phyloP scores from a whole-genome alignment of 768 basidiomycete species.

The Peribolospora kevripleyi region DNA sequence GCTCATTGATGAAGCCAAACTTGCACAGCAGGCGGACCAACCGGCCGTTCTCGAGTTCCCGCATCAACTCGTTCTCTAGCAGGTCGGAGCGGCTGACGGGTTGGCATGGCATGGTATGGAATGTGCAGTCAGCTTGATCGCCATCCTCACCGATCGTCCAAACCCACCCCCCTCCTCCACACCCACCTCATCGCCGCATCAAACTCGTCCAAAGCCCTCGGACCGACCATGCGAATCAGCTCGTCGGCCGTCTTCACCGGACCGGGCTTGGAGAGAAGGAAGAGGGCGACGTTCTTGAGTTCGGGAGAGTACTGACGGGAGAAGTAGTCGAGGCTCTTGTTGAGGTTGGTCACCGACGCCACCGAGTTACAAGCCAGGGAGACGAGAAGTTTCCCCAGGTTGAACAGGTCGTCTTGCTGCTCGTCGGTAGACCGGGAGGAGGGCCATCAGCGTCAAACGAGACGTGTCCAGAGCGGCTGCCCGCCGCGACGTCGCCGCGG shows the following conservation, averaged over 20 bases:
- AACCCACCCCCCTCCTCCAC: no score
- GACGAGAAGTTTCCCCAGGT: constrained; percentile 66
- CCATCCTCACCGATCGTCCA: no score
- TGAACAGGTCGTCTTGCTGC: constrained; percentile 60
- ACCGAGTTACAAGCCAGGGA: constrained; percentile 48
- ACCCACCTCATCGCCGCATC: constrained; percentile 56
- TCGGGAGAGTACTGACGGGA: constrained; percentile 51
- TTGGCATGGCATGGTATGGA: no score
- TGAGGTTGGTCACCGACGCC: constrained; percentile 38
- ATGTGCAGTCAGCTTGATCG: background rate
- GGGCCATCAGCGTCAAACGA: background rate
- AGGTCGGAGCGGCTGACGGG: constrained; percentile 43
- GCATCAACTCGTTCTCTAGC: constrained; percentile 56
- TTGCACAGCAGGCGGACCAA: constrained; percentile 72
- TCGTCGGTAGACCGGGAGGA: background rate
- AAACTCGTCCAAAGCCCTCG: constrained; percentile 48
- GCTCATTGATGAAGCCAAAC: constrained; percentile 94
- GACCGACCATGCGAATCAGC: constrained; percentile 53
- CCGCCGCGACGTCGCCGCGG: background rate
- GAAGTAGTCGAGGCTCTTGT: constrained; percentile 49
- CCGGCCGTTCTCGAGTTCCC: constrained; percentile 81
- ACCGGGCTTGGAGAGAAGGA: constrained; percentile 42
- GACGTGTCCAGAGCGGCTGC: background rate
- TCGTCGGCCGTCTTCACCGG: constrained; percentile 46
- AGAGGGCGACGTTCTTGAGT: constrained; percentile 53